Base-by-base conservation (phyloP, 2,329 filamentous ascomycete genomes). In the Cordyceps fumosorosea region DNA sequence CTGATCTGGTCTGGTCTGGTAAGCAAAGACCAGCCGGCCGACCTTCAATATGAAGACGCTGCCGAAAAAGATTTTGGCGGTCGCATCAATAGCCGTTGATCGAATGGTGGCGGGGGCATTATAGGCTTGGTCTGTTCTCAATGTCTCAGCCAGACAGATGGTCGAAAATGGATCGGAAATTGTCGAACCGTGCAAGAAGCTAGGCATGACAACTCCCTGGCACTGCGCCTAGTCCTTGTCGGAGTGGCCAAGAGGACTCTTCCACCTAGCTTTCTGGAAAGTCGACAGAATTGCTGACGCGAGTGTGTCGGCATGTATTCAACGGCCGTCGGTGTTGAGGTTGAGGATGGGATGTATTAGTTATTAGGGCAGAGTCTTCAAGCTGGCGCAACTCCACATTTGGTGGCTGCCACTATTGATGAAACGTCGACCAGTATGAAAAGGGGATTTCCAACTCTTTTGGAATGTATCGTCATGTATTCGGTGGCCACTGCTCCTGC, bases 161-260 rank as follows among this genome's bases (percentile, higher is more conserved):
- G 67, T 71, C 72, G 70, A 72, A 71, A 70, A 73, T 68, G 65
- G 69, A 71, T 69, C 72, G 72, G 69, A 72, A 72, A 45, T 55
- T 34, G 51, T 48, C 51, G 14, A 50, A 12, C 50, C 29, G 18
- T 62, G 32, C n/a, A 53, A 58, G 53, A 5, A 50, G 58, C 37
- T 62, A 48, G 61, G 52, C 16, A n/a, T n/a, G n/a, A n/a, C 56
- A 40, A 51, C 52, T 42, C 29, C 20, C 14, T 54, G 50, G 18
- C 37, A 34, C 57, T n/a, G 26, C 26, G 24, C 37, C 57, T 47
- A 60, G 57, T 48, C 50, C 57, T n/a, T 24, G 7, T 53, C 34
- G 14, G 57, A 14, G 57, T 20, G 29, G 57, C 40, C 26, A 54
- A 54, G 58, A 10, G 10, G 40, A n/a, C 51, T 48, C 20, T 57